A percentile compares a stretch with the other conserved stretches of the same genome.
Conservation (phyloP, 768 basidiomycete genomes). For the Hericium erinaceus region DNA sequence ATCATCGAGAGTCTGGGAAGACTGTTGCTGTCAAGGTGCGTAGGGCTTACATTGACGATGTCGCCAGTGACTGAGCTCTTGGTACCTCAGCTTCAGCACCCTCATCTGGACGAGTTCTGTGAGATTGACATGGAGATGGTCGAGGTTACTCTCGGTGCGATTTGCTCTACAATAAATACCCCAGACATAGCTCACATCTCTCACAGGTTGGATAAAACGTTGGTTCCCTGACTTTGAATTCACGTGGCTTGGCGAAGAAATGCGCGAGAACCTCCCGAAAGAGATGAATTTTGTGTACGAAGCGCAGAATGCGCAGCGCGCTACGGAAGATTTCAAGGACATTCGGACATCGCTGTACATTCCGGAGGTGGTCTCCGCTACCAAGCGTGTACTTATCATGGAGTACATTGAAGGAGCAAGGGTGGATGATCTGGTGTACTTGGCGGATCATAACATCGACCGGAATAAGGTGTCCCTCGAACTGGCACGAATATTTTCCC, state of each 20-base stretch:
- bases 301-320: constrained; percentile 73
- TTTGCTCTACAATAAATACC: too few species aligned
- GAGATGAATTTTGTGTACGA: constrained; percentile 96
- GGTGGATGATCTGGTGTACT: constrained; percentile 79
- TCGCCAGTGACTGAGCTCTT: constrained; percentile 5
- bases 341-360: constrained; percentile 80
- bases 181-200: constrained; percentile 2
- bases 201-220: constrained; percentile 71
- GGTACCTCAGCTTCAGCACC: constrained; percentile 67
- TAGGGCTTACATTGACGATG: neutral
- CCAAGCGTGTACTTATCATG: constrained; percentile 86
- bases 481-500: constrained; percentile 81
- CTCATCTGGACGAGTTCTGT: constrained; percentile 86
- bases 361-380: constrained; percentile 70
- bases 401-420: constrained; percentile 87
- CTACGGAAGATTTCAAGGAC: constrained; percentile 58
- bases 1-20: constrained; percentile 58
- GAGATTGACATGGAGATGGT: constrained; percentile 87
- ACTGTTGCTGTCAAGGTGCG: constrained; percentile 80
- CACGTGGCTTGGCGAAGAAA: constrained; percentile 89
- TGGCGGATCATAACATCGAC: constrained; percentile 77
- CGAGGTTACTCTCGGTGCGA: constrained; percentile 56
- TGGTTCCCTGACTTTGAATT: constrained; percentile 95
- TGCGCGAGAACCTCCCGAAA: constrained; percentile 83
- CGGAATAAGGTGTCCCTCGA: constrained; percentile 91